phyloP scores from a whole-genome alignment of 2,329 filamentous ascomycete species.

The Coniochaeta pulveracea region DNA sequence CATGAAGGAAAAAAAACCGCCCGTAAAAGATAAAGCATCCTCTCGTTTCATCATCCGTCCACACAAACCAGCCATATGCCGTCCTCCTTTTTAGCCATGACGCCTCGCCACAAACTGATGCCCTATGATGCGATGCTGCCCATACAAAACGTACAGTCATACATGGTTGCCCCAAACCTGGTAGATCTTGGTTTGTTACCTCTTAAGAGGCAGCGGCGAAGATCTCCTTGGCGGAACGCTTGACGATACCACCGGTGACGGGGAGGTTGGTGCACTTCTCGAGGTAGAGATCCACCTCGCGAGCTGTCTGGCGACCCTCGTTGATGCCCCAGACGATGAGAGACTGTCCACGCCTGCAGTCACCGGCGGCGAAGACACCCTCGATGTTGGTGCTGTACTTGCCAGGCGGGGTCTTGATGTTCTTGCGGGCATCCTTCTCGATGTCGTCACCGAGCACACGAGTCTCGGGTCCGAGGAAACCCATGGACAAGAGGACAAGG shows the following conservation, averaged over 20 bases:
- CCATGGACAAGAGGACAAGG: constrained; percentile 90
- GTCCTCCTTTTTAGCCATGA: too few species aligned
- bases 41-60: too few species aligned
- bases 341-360: constrained; percentile 89
- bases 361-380: constrained; percentile 87
- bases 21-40: too few species aligned
- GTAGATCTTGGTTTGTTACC: background rate
- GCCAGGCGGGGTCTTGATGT: constrained; percentile 84
- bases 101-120: too few species aligned
- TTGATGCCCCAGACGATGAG: constrained; percentile 99
- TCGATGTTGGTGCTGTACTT: constrained; percentile 81
- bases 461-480: constrained; percentile 89
- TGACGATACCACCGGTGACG: constrained; percentile 86
- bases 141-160: constrained; percentile 1
- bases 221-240: constrained; percentile 65
- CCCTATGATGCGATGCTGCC: background rate
- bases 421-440: constrained; percentile 87
- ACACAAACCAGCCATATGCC: too few species aligned
- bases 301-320: constrained; percentile 84
- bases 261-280: constrained; percentile 71
- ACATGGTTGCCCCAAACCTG: background rate
- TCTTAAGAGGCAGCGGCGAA: constrained; percentile 26
- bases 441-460: constrained; percentile 78
- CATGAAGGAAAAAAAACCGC: too few species aligned
- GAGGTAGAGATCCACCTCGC: constrained; percentile 83